phyloP scores from a whole-genome alignment of 2,329 filamentous ascomycete genomes.

The Endothia cerciana region DNA sequence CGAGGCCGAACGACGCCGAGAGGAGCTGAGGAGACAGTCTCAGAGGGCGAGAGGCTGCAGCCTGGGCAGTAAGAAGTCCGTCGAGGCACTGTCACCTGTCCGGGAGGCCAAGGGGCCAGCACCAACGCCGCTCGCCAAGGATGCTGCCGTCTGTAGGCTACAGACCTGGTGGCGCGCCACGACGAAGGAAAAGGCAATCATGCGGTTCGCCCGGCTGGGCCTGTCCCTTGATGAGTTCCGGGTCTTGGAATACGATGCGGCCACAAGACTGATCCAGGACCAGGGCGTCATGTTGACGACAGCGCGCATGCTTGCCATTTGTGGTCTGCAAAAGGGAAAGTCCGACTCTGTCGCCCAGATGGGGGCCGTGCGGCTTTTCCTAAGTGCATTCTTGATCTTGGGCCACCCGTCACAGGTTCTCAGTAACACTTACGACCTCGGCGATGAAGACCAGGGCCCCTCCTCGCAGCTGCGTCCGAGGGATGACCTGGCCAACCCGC shows the following conservation, averaged over 20 bases:
- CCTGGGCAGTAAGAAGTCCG: slow-evolving; percentile 51
- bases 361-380: slow-evolving; percentile 73
- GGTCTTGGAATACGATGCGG: slow-evolving; percentile 73
- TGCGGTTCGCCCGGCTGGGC: slow-evolving; percentile 67
- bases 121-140: slow-evolving; percentile 52
- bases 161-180: slow-evolving; percentile 71
- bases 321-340: slow-evolving; percentile 69
- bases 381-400: slow-evolving; percentile 79
- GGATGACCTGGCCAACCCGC: slow-evolving; percentile 63
- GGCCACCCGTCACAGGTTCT: slow-evolving; percentile 80
- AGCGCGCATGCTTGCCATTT: slow-evolving; percentile 68
- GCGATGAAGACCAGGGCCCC: slow-evolving; percentile 59
- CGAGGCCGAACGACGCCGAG: slow-evolving; percentile 73
- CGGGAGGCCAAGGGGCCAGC: slow-evolving; percentile 56
- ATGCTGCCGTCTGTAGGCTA: slow-evolving; percentile 67
- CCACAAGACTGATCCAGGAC: slow-evolving; percentile 69
- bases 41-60: slow-evolving; percentile 49
- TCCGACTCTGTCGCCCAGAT: slow-evolving; percentile 68
- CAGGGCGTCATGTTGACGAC: slow-evolving; percentile 69
- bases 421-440: slow-evolving; percentile 67
- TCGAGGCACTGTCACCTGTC: slow-evolving; percentile 52
- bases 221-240: slow-evolving; percentile 72
- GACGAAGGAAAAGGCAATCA: slow-evolving; percentile 61
- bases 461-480: slow-evolving; percentile 49
- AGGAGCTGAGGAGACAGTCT: slow-evolving; percentile 63